A percentile compares a stretch with the other conserved stretches of the same genome.
Conservation (phyloP, 1,284 basidiomycete species). For the Cutaneotrichosporon curvatum region DNA sequence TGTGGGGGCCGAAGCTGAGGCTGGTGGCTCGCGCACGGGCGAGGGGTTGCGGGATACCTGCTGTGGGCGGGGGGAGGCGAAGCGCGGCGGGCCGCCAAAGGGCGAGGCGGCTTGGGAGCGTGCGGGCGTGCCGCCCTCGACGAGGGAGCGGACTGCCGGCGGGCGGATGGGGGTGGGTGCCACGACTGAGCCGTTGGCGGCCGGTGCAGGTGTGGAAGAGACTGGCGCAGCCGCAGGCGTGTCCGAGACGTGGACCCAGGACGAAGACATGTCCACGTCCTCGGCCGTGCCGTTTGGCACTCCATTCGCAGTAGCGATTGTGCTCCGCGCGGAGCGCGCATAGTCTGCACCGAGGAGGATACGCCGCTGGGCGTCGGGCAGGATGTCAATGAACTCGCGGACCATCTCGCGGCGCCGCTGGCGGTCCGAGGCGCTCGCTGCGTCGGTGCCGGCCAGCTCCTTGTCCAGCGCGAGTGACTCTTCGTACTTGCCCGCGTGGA, state of each 20-base stretch:
- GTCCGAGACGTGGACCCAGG: constrained; percentile 12
- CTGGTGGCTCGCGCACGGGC: not conserved
- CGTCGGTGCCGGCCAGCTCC: constrained; percentile 45
- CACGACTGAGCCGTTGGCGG: not conserved
- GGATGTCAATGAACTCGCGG: constrained; percentile 55
- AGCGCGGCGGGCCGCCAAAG: constrained; percentile 39
- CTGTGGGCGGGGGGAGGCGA: constrained; percentile 14
- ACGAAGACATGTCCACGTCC: constrained; percentile 21
- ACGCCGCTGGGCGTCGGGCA: constrained; percentile 54
- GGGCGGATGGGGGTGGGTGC: constrained; percentile 18
- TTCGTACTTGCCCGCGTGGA: constrained; percentile 64
- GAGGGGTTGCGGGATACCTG: constrained; percentile 20
- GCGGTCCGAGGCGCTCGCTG: constrained; percentile 33
- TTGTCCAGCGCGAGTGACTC: constrained; percentile 69
- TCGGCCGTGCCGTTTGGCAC: constrained; percentile 2
- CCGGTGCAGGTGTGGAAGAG: constrained; percentile 3
- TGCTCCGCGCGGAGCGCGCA: not conserved
- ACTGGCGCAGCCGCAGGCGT: constrained; percentile 1
- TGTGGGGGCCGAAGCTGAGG: not conserved
- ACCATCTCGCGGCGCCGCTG: constrained; percentile 59
- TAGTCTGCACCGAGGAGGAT: constrained; percentile 15
- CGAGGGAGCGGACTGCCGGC: constrained; percentile 8
- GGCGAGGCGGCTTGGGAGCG: constrained; percentile 23
- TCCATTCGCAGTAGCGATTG: constrained; percentile 8
- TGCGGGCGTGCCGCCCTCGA: constrained; percentile 9